Conservation (phyloP, 257 asterid genomes). For the Euphrasia confusa region DNA sequence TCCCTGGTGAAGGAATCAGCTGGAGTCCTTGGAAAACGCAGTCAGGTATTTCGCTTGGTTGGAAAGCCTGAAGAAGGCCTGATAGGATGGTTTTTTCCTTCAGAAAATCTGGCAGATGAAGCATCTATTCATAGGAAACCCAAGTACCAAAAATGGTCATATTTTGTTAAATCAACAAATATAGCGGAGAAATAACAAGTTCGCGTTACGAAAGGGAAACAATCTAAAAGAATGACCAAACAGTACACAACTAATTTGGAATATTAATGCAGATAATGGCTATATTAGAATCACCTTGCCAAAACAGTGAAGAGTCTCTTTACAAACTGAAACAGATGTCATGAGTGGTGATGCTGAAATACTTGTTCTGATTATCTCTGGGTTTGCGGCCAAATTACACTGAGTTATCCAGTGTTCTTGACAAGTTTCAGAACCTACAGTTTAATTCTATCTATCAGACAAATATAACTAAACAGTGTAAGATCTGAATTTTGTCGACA, state of each 20-base stretch:
- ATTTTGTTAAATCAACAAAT: conserved; percentile 19
- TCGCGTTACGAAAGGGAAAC: background rate
- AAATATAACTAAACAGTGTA: conserved; percentile 22
- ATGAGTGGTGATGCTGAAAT: conserved; percentile 41
- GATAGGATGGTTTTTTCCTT: conserved; percentile 46
- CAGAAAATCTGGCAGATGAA: conserved; percentile 53
- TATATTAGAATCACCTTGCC: conserved; percentile 58
- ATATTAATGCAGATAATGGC: conserved; percentile 10
- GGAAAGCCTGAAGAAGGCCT: conserved; percentile 69
- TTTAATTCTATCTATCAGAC: conserved; percentile 31
- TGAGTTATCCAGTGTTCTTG: conserved; percentile 73
- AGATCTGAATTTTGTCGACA: conserved; percentile 18
- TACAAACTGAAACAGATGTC: conserved; percentile 45
- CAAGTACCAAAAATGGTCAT: conserved; percentile 15
- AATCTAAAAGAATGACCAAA: conserved; percentile 17
- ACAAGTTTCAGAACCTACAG: conserved; percentile 59
- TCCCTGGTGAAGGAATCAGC: conserved; percentile 53
- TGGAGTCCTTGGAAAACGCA: conserved; percentile 53
- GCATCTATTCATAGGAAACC: conserved; percentile 40
- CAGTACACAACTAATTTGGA: conserved; percentile 13
- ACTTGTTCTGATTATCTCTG: conserved; percentile 38
- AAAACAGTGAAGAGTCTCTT: conserved; percentile 72
- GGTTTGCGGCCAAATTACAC: conserved; percentile 55
- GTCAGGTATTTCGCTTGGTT: conserved; percentile 45
- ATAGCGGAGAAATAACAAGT: conserved; percentile 4